These are phyloP conservation scores for Xylariaceae sp. DNA, from an alignment of 2,329 filamentous ascomycete species.

Conservation along the genomic window DNA sequence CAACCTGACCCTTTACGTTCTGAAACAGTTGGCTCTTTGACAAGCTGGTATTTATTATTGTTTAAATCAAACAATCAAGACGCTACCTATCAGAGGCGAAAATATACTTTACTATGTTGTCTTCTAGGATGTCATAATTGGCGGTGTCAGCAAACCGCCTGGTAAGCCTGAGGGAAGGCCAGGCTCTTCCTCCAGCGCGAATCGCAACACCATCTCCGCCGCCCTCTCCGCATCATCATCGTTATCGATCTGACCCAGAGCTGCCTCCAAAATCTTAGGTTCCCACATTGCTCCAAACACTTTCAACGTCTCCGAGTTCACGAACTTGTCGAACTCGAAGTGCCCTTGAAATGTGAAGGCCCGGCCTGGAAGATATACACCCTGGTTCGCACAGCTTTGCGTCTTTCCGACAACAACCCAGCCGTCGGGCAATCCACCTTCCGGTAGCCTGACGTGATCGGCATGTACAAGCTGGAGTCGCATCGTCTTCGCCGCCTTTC, in stretches of 20 bases:
- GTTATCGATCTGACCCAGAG: not conserved
- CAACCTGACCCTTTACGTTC: no score
- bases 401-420: conserved; percentile 18
- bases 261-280: not conserved
- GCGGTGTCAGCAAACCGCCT: no score
- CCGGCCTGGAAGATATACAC: conserved; percentile 31
- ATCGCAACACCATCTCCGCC: conserved; percentile 4
- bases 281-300: conserved; percentile 3
- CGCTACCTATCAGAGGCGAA: no score
- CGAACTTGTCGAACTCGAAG: conserved; percentile 36
- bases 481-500: conserved; percentile 9
- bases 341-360: conserved; percentile 37
- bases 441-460: conserved; percentile 16
- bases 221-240: conserved; percentile 7
- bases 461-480: conserved; percentile 34
- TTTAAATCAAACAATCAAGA: no score
- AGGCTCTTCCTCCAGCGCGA: not conserved
- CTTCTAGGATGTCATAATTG: no score
- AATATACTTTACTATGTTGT: no score
- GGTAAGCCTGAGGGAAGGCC: no score
- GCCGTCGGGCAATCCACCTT: not conserved
- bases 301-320: conserved; percentile 29
- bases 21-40: no score
- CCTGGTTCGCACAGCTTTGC: conserved; percentile 32
- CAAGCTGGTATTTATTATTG: no score